Conservation (phyloP, 306 rosid species). For the Psophocarpus tetragonolobus region DNA sequence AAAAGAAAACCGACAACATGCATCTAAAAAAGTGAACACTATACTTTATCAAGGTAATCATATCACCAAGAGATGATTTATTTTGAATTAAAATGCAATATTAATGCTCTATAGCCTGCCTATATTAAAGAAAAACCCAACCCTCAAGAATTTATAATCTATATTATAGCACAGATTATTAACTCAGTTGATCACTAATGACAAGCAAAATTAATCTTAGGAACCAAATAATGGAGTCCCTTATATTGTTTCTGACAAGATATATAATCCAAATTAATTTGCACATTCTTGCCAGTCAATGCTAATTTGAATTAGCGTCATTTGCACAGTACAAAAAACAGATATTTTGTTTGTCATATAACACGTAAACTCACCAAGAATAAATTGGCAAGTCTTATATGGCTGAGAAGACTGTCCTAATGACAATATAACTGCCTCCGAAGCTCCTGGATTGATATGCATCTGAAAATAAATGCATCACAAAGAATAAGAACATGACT, state of each 20-base stretch:
- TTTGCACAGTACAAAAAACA: background rate
- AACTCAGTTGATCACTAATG: background rate
- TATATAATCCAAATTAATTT: background rate
- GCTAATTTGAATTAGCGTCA: background rate
- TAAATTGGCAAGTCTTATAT: constrained; percentile 80
- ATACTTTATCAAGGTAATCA: background rate
- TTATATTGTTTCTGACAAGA: background rate
- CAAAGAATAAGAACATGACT: constrained; percentile 6
- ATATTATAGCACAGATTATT: background rate
- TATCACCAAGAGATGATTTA: background rate
- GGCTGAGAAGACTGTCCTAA: constrained; percentile 82
- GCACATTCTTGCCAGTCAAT: constrained; percentile 9
- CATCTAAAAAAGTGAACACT: background rate
- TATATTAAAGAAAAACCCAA: background rate
- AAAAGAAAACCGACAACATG: background rate
- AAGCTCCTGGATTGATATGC: constrained; percentile 72
- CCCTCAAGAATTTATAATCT: background rate
- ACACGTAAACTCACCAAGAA: constrained; percentile 66
- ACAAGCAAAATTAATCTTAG: background rate
- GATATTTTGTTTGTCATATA: background rate
- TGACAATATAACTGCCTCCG: constrained; percentile 76
- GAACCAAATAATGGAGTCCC: background rate
- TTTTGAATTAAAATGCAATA: background rate
- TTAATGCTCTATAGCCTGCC: background rate
- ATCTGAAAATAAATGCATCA: constrained; percentile 53